Base-by-base conservation (phyloP, 257 asterid species). In the Striga asiatica region DNA sequence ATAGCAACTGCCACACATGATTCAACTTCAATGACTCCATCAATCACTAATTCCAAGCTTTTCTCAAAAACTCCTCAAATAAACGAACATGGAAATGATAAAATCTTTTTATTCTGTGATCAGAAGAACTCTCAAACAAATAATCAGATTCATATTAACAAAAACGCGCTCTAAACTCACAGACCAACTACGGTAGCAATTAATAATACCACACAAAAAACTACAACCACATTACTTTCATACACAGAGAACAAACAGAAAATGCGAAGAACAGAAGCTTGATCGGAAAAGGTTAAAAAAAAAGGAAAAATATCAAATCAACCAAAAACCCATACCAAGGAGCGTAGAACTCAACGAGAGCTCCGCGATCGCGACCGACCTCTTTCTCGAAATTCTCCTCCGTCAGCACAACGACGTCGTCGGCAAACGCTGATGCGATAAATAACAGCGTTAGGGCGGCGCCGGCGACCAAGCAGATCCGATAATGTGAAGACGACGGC, bases 281-380 rank as follows among this genome's bases (percentile, higher is more conserved):
- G n/a, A n/a, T n/a, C n/a, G n/a, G n/a, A n/a, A n/a, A n/a, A n/a
- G n/a, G n/a, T n/a, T n/a, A n/a, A n/a, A n/a, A n/a, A n/a, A n/a
- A n/a, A n/a, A n/a, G n/a, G n/a, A n/a, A n/a, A n/a, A 45, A 12
- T 29, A 37, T 37, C 0, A 5, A 35, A 42, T 16, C 0, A 34
- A 51, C 12, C 31, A 12, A 56, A 24, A 39, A 12, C 2, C 32
- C 58, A 22, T 68, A 88, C 97, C 97, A 85, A 17, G 97, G 97
- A 70, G 97, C 95, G 32, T 85, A 88, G 74, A 88, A 88, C 69
- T 88, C 94, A 23, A 88, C 84, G 68, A 88, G 89, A 68, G 95
- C 94, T 22, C 78, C 89, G 60, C 89, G 92, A 78, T 85, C 85
- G 53, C 80, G 84, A 60, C 97, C 97, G 65, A 88, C 85, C 78